Base-by-base conservation (phyloP, 2,329 filamentous ascomycete species). In the Thyridium curvatum region DNA sequence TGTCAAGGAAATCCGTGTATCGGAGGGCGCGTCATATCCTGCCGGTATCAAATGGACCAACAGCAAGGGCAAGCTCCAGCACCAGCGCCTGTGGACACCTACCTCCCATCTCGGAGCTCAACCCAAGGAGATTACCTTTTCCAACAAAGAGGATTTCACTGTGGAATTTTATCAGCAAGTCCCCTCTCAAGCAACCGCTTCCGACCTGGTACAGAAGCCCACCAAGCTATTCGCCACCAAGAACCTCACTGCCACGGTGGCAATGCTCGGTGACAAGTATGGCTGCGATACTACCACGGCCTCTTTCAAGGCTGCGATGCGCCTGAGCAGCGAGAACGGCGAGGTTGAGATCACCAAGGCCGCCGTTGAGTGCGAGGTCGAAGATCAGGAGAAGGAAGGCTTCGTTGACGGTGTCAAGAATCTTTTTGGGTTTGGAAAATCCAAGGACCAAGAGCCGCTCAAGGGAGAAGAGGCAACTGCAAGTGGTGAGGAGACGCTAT, bases 321-420 rank as follows among this genome's bases (percentile, higher is more conserved):
- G 82, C 42, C 71, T 98, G 29, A 81, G 73, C 52, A 69, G 74
- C 35, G 71, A 85, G 29, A 78, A 87, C 52, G 90, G 89, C 28
- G 79, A 94, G 49, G 87, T 94, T 3, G 84, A 90, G 44, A 74
- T 97, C 37, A 61, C 75, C 40, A 79, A 79, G 51, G 85, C 84
- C n/a, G 74, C 74, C 41, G 82, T 93, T 6, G 90, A 90, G 59
- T 98, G 93, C 55, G 86, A 94, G 58, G 77, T 84, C 18, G 86
- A 94, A 38, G 74, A 72, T 4, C 60, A 65, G 8, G 79, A 82
- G 61, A 87, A 89, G 59, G 86, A 86, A 46, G 82, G 84, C 37
- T 77, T 97, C 35, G 86, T 96, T 35, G 91, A 95, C 54, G 90
- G 88, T 32, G 87, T 97, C 48, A 98, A 98, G 72, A 94, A 90